These are phyloP conservation scores for Cantharellus anzutake DNA, from an alignment of 768 basidiomycete species.

Conservation along the genomic window DNA sequence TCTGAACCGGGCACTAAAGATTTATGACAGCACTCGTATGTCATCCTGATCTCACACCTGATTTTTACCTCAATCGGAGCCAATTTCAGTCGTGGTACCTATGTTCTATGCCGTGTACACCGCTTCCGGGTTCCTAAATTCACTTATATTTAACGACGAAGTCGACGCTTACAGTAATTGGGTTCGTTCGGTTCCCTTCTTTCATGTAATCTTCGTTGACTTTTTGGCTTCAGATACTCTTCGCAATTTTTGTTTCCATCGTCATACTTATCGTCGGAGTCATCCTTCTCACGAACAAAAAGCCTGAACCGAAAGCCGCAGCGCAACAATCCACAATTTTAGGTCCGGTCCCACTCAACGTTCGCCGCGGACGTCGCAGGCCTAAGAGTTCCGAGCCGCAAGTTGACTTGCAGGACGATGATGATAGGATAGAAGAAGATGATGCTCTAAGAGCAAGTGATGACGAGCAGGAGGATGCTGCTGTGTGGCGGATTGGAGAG, in stretches of 20 bases:
- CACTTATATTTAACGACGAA: conserved; percentile 62
- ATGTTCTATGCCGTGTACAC: conserved; percentile 92
- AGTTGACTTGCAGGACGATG: conserved; percentile 22
- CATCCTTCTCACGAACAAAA: conserved; percentile 84
- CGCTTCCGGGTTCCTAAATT: conserved; percentile 54
- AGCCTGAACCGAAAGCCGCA: conserved; percentile 35
- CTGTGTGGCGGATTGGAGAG: conserved; percentile 54
- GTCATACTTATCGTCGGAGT: conserved; percentile 76
- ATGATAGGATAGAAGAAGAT: conserved; percentile 21
- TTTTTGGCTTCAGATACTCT: conserved; percentile 24
- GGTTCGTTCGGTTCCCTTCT: conserved; percentile 21
- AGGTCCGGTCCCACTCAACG: conserved; percentile 10
- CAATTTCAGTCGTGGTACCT: conserved; percentile 49
- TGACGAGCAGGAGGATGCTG: not conserved
- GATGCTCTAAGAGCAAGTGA: conserved; percentile 17
- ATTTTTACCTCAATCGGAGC: conserved; percentile 13
- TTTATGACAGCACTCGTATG: conserved; percentile 57
- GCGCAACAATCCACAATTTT: not conserved
- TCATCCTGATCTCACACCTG: not conserved
- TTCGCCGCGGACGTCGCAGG: conserved; percentile 15
- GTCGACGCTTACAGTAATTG: conserved; percentile 73
- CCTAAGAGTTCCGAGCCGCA: conserved; percentile 6
- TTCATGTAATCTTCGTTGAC: not conserved
- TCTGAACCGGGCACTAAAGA: conserved; percentile 73
- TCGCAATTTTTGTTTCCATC: conserved; percentile 77